These are phyloP conservation scores for Hanseniaspora singularis DNA, from an alignment of 805 yeast species.

Conservation along the genomic window DNA sequence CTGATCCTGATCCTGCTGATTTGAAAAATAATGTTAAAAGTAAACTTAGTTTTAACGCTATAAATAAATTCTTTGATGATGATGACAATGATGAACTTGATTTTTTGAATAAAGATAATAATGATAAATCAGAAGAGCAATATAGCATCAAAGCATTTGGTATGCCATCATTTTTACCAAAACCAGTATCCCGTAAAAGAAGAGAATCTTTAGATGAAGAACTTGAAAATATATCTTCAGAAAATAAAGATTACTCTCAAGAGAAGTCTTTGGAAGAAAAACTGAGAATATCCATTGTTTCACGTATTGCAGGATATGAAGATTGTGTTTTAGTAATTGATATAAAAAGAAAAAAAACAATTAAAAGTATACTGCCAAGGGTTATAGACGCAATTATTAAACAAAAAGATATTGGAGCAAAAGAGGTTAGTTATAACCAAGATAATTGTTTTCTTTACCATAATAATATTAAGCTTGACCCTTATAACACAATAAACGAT, in stretches of 20 bases:
- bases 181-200: no score
- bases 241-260: background rate
- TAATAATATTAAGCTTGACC: conserved; percentile 1
- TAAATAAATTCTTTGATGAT: conserved; percentile 3
- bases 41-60: background rate
- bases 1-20: background rate
- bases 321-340: conserved; percentile 5
- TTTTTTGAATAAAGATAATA: no score
- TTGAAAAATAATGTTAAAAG: background rate
- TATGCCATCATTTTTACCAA: no score
- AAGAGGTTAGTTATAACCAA: background rate
- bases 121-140: no score
- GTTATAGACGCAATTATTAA: background rate
- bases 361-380: conserved; percentile 6
- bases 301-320: background rate
- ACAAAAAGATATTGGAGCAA: background rate
- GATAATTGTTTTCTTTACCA: conserved; percentile 1
- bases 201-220: no score
- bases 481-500: conserved; percentile 5
- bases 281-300: conserved; percentile 3
- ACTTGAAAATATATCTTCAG: background rate
- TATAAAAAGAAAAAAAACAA: conserved; percentile 2
- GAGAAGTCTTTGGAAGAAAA: background rate
- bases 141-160: no score
- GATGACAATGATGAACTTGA: background rate